These are phyloP conservation scores for Pinus albicaulis DNA, from an alignment of 75 land plant genomes.

Conservation along the genomic window DNA sequence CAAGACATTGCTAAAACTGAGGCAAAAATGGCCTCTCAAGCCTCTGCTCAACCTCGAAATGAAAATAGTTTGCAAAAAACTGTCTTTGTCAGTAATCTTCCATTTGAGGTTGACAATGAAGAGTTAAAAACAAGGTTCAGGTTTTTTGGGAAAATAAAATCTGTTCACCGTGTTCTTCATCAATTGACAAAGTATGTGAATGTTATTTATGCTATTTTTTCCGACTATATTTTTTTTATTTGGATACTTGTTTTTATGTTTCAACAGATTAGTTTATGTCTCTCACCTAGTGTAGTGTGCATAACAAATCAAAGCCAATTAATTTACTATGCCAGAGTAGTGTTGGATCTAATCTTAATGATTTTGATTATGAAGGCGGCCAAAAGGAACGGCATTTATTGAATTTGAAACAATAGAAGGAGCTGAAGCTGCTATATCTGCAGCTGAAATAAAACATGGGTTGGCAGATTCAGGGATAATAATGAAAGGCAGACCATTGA, in stretches of 20 bases:
- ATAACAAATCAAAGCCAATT: neutral
- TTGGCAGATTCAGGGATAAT: slow-evolving; percentile 42
- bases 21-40: neutral
- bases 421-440: slow-evolving; percentile 67
- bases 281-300: neutral
- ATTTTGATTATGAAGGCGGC: slow-evolving; percentile 50
- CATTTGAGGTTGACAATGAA: slow-evolving; percentile 62
- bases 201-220: neutral
- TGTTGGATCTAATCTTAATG: slow-evolving; percentile 5
- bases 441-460: slow-evolving; percentile 54
- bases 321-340: slow-evolving; percentile 3
- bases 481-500: slow-evolving; percentile 67
- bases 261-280: neutral
- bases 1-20: neutral
- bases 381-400: slow-evolving; percentile 90
- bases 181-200: slow-evolving; percentile 70
- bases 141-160: slow-evolving; percentile 81
- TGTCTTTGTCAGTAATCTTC: slow-evolving; percentile 83
- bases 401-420: slow-evolving; percentile 59
- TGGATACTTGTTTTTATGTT: neutral
- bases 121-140: slow-evolving; percentile 78
- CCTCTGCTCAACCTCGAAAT: slow-evolving; percentile 4
- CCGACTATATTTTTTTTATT: neutral
- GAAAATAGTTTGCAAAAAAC: slow-evolving; percentile 66
- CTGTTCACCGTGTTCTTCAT: slow-evolving; percentile 80